Evolutionary conservation across 768 basidiomycete genomes (phyloP).

Genomic region (Russula lepida): DNA sequence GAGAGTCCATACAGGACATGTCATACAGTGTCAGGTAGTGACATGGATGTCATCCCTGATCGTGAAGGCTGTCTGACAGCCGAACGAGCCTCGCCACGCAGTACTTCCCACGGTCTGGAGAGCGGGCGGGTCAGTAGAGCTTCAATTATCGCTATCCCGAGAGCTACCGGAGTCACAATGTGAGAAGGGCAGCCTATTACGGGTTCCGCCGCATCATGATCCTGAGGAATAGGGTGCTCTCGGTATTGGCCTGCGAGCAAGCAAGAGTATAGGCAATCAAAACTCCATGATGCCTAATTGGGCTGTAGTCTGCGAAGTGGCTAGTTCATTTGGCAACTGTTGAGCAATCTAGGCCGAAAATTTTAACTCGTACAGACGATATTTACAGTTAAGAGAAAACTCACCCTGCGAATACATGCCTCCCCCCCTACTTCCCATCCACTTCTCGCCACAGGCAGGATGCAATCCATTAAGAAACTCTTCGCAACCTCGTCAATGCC

Average conservation of each 20-base stretch:
- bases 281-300: conserved; percentile 6
- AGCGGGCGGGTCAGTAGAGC: conserved; percentile 44
- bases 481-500: conserved; percentile 47
- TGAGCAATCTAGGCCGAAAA: conserved; percentile 9
- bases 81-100: conserved; percentile 55
- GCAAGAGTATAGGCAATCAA: background rate
- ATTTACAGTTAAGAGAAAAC: conserved; percentile 15
- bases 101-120: conserved; percentile 18
- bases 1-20: background rate
- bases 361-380: background rate
- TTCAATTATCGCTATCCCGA: conserved; percentile 40
- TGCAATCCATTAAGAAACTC: conserved; percentile 47
- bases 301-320: conserved; percentile 20
- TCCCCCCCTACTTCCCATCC: conserved; percentile 89
- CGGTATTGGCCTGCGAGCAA: conserved; percentile 22
- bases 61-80: conserved; percentile 43
- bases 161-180: conserved; percentile 15
- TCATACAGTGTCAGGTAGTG: background rate
- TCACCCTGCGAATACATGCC: conserved; percentile 52
- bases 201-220: conserved; percentile 34
- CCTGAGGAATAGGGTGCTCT: conserved; percentile 23
- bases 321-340: conserved; percentile 13
- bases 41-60: background rate
- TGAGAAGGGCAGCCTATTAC: conserved; percentile 23
- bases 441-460: conserved; percentile 57